phyloP scores from a whole-genome alignment of 306 rosid species.

The Malus orientalis region DNA sequence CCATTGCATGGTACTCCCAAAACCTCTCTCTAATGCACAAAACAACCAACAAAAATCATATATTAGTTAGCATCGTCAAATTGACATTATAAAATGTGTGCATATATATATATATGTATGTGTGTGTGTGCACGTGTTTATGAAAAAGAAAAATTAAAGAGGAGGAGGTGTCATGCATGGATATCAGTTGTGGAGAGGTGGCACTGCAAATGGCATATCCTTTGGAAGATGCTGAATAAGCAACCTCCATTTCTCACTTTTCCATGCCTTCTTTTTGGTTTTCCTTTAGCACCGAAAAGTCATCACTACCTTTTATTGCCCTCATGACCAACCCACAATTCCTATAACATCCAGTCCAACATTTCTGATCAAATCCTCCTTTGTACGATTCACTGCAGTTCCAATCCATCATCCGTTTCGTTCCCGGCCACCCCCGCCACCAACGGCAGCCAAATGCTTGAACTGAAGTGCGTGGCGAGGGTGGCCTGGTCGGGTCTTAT shows the following conservation, averaged over 20 bases:
- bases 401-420: slow-evolving; percentile 27
- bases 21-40: background rate
- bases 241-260: slow-evolving; percentile 40
- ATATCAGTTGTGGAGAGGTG: slow-evolving; percentile 27
- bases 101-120: background rate
- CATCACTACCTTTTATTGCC: slow-evolving; percentile 54
- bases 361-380: slow-evolving; percentile 46
- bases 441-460: slow-evolving; percentile 12
- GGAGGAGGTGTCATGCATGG: slow-evolving; percentile 21
- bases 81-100: slow-evolving; percentile 9
- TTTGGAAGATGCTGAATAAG: slow-evolving; percentile 65
- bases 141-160: slow-evolving; percentile 16
- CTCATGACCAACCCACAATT: slow-evolving; percentile 38
- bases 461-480: slow-evolving; percentile 1
- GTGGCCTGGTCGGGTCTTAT: slow-evolving; percentile 5
- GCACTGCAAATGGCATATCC: slow-evolving; percentile 65
- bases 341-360: slow-evolving; percentile 51
- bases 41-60: background rate
- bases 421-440: slow-evolving; percentile 21
- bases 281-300: slow-evolving; percentile 45
- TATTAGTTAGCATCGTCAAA: slow-evolving; percentile 2
- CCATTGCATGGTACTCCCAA: slow-evolving; percentile 8
- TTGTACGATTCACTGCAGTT: slow-evolving; percentile 12
- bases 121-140: background rate
- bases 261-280: slow-evolving; percentile 19